Percentiles rank a stretch among this genome's conserved stretches.
Evolutionary conservation across 176 grass and related monocot species (phyloP).

Genomic region (Hordeum vulgare): DNA sequence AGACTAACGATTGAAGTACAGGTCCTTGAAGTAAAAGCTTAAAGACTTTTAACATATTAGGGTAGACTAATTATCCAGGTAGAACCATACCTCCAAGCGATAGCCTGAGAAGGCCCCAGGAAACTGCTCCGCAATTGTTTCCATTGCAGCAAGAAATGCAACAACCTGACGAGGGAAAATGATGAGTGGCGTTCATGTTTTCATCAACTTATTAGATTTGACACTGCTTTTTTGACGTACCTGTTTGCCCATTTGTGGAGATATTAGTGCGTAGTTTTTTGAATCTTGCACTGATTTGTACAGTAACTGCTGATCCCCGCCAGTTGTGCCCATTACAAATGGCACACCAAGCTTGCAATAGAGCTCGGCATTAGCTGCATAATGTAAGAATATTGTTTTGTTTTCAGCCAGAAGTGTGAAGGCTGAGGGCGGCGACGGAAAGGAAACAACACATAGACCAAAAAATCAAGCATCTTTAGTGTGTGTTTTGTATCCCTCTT

Average conservation of each 20-base stretch:
- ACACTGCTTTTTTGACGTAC: constrained; percentile 19
- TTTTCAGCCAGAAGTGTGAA: constrained; percentile 8
- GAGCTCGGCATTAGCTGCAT: constrained; percentile 65
- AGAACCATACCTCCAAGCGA: constrained; percentile 52
- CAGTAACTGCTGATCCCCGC: constrained; percentile 56
- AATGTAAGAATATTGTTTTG: constrained; percentile 2
- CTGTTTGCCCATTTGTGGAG: constrained; percentile 93
- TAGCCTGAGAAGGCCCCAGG: constrained; percentile 70
- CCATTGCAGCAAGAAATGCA: constrained; percentile 81
- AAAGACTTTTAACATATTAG: neutral
- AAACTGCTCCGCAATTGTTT: constrained; percentile 66
- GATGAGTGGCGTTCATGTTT: neutral
- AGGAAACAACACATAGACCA: neutral
- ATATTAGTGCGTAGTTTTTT: constrained; percentile 77
- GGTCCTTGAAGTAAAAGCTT: neutral
- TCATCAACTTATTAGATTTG: constrained; percentile 3
- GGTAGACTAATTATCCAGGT: constrained; percentile 6
- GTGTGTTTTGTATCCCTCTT: neutral
- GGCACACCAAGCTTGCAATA: constrained; percentile 91
- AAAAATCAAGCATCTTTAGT: neutral
- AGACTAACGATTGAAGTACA: neutral
- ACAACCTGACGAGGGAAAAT: constrained; percentile 45
- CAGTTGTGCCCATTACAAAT: constrained; percentile 97
- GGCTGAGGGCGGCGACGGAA: neutral
- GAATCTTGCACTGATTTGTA: constrained; percentile 76